These are phyloP conservation scores for Nicotiana tabacum DNA, from an alignment of 257 asterid genomes.

Conservation along the genomic window DNA sequence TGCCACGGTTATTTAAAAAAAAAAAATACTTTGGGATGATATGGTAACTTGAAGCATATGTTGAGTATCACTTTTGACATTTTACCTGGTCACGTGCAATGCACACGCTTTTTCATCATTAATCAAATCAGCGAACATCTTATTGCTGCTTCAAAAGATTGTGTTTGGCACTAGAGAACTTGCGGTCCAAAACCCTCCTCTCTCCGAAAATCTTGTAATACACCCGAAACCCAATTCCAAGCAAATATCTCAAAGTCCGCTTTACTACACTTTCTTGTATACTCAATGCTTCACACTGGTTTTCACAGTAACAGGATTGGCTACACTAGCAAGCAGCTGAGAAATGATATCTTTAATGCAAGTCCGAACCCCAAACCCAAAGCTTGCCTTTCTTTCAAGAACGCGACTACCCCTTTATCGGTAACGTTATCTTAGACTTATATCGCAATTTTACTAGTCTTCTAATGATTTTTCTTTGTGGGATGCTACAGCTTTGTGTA, in stretches of 20 bases:
- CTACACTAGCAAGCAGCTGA: background rate
- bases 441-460: background rate
- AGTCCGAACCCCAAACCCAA: constrained; percentile 1
- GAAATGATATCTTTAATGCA: constrained; percentile 13
- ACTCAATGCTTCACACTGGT: background rate
- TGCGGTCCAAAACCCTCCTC: constrained; percentile 13
- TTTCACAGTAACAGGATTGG: background rate
- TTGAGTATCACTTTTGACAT: background rate
- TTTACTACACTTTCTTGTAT: background rate
- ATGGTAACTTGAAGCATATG: background rate
- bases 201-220: constrained; percentile 1
- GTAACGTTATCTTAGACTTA: background rate
- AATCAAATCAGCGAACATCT: background rate
- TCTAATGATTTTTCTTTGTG: background rate
- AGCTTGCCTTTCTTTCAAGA: background rate
- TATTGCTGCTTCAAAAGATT: background rate
- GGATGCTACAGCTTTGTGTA: background rate
- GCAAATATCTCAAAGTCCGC: background rate
- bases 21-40: background rate
- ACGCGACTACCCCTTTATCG: background rate
- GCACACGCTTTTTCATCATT: background rate
- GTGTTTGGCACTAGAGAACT: constrained; percentile 1
- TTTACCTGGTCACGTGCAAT: background rate
- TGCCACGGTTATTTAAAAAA: too few species aligned
- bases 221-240: background rate